Base-by-base conservation (phyloP, 169 alveolate genomes). In the Eimeria necatrix region DNA sequence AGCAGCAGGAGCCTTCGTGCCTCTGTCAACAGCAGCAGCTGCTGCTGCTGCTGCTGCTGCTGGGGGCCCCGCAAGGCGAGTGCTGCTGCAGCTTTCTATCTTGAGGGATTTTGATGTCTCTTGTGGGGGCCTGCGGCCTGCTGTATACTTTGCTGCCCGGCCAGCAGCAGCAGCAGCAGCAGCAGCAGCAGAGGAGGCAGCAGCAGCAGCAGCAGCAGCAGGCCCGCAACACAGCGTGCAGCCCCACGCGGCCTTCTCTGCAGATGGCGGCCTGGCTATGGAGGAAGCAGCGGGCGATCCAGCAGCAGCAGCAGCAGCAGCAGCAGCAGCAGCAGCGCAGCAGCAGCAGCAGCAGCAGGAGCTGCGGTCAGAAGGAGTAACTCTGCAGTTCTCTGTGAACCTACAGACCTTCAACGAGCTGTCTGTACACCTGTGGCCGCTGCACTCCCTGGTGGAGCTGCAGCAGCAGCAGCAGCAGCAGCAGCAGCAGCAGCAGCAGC, bases 381-480 rank as follows among this genome's bases (percentile, higher is more conserved):
- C 81, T 26, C 46, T 74, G 83, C 92, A 49, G 1, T 91, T 91
- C 61, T n/a, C 64, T 18, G 68, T 91, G 2, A 73, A 56, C 61
- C 32, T 56, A 1, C 73, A 10, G 2, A 24, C 8, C 32, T 49
- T 26, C 53, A 59, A 73, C n/a, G 91, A 61, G 48, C 22, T 91
- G 53, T 20, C 74, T 9, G 95, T 76, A 3, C 5, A 32, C 24
- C 91, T 91, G n/a, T 91, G 95, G 95, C 95, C 95, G 53, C 84
- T 91, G 70, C 95, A 91, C 26, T 24, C 95, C 22, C 24, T 91
- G 76, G 60, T 78, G 90, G 70, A 53, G 24, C 68, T 56, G 64
- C 81, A 48, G 78, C 83, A 52, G 80, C 64, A 86, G 61, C 83
- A 41, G 81, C 83, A 51, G 83, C 93, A 51, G 93, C 91, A 26